phyloP scores from a whole-genome alignment of 164 flowering plant genomes.

The Magnolia sinica region DNA sequence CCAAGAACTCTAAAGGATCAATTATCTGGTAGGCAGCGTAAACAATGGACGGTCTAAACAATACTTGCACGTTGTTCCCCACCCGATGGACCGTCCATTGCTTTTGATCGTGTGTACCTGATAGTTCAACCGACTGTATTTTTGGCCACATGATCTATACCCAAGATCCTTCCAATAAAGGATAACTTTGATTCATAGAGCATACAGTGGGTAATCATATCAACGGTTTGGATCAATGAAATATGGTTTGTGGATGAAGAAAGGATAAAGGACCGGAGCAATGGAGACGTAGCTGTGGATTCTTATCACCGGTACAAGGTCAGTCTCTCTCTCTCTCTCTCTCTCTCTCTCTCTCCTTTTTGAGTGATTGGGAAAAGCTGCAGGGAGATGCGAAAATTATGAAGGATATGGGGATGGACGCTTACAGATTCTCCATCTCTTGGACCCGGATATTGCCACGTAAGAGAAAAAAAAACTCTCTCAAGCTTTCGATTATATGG shows the following conservation, averaged over 20 bases:
- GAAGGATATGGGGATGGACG: slow-evolving; percentile 26
- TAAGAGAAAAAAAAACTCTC: slow-evolving; percentile 4
- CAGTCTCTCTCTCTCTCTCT: not conserved
- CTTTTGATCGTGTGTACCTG: no score
- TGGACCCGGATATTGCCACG: slow-evolving; percentile 38
- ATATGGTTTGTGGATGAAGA: slow-evolving; percentile 18
- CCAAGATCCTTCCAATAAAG: no score
- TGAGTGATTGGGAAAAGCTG: not conserved
- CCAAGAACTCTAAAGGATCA: no score
- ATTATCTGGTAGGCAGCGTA: no score
- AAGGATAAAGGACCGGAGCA: slow-evolving; percentile 33
- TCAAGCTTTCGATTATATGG: not conserved
- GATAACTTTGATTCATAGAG: no score
- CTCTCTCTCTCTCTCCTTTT: not conserved
- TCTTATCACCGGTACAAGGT: slow-evolving; percentile 49
- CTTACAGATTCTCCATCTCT: slow-evolving; percentile 38
- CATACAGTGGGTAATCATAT: no score
- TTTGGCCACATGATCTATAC: no score
- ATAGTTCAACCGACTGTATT: no score
- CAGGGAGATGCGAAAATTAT: slow-evolving; percentile 28
- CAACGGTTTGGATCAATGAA: no score
- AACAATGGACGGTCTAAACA: no score
- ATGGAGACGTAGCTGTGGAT: slow-evolving; percentile 38
- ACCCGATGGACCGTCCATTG: no score
- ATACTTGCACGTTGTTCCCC: no score